Evolutionary conservation across 169 alveolate genomes (phyloP).

Genomic region (Cyclospora cayetanensis): DNA sequence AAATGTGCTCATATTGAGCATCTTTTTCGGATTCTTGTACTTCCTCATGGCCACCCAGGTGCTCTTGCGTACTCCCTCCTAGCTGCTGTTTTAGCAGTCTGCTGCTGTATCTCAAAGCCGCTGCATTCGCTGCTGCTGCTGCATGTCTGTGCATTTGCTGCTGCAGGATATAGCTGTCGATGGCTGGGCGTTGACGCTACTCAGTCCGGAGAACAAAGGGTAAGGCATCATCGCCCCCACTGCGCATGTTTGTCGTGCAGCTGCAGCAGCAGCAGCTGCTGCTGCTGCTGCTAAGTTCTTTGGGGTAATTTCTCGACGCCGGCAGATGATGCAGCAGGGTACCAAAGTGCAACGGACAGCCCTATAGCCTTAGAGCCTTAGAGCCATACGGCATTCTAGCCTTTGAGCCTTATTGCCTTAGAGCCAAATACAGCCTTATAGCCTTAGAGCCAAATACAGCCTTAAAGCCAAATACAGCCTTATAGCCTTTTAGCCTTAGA

Average conservation of each 20-base stretch:
- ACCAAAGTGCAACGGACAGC: too few relatives aligned
- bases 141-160: neutral
- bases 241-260: neutral
- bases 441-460: too few relatives aligned
- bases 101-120: neutral
- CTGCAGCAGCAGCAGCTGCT: neutral
- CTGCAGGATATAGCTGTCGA: slow-evolving; percentile 95
- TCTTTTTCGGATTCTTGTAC: slow-evolving; percentile 78
- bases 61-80: too few relatives aligned
- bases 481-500: too few relatives aligned
- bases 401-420: too few relatives aligned
- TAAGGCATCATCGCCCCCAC: too few relatives aligned
- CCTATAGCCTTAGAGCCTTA: too few relatives aligned
- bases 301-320: neutral
- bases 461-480: too few relatives aligned
- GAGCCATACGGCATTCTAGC: too few relatives aligned
- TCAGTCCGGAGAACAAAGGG: slow-evolving; percentile 82
- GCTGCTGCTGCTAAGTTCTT: neutral
- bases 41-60: slow-evolving; percentile 92
- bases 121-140: neutral
- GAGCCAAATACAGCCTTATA: too few relatives aligned
- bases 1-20: slow-evolving; percentile 70
- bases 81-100: neutral
- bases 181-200: slow-evolving; percentile 95
- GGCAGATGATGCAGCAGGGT: too few relatives aligned